Conservation (phyloP, 1,284 basidiomycete genomes). For the Coriolopsis trogii region DNA sequence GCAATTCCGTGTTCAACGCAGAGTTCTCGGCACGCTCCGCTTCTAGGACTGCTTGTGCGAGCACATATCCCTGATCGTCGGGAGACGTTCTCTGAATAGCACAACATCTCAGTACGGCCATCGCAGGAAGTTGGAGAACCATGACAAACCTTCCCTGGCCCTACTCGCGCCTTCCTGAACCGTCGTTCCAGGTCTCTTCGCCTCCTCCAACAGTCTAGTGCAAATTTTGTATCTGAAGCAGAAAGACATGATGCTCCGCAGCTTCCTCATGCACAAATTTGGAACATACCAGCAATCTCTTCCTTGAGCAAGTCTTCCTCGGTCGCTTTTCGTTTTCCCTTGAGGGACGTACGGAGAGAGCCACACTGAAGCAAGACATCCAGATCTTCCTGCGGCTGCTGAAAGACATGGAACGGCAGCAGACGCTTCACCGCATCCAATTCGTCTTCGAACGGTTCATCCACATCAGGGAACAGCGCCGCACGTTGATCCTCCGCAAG, state of each 20-base stretch:
- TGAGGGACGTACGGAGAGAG: constrained; percentile 26
- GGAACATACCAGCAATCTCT: constrained; percentile 56
- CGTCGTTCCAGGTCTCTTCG: constrained; percentile 55
- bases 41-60: constrained; percentile 66
- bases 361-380: constrained; percentile 26
- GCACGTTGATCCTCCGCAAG: constrained; percentile 64
- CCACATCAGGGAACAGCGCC: constrained; percentile 63
- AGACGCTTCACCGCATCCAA: constrained; percentile 66
- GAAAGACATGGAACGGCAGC: constrained; percentile 77
- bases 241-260: background rate
- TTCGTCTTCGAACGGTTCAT: constrained; percentile 64
- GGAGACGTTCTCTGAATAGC: constrained; percentile 54
- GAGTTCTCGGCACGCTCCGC: constrained; percentile 63
- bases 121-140: constrained; percentile 3
- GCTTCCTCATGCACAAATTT: background rate
- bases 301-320: constrained; percentile 44
- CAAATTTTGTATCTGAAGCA: constrained; percentile 61
- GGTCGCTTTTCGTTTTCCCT: constrained; percentile 61
- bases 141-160: constrained; percentile 56
- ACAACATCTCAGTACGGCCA: constrained; percentile 14
- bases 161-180: constrained; percentile 54
- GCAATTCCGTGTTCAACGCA: constrained; percentile 57
- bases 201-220: constrained; percentile 64
- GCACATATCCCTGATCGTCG: constrained; percentile 60
- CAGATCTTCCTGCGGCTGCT: constrained; percentile 69